Percentiles rank a stretch among this genome's conserved stretches.
Evolutionary conservation across 1,284 basidiomycete species (phyloP).

Genomic region (Vanrija pseudolonga): DNA sequence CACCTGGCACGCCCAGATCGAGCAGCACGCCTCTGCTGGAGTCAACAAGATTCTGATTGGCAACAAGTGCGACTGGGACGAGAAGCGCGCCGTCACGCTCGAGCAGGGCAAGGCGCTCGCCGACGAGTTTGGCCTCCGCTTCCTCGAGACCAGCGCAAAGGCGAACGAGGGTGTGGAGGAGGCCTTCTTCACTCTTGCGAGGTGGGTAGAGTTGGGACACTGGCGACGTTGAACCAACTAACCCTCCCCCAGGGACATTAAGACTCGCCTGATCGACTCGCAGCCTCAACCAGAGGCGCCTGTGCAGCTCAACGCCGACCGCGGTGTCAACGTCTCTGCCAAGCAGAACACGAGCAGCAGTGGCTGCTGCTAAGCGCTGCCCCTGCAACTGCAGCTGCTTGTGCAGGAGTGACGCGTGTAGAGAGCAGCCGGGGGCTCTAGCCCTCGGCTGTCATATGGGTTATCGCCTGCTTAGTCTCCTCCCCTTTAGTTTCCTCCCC

Average conservation of each 20-base stretch:
- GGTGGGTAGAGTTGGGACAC: conserved; percentile 59
- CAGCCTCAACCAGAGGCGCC: conserved; percentile 63
- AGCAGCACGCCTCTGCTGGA: conserved; percentile 97
- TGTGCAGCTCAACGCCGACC: conserved; percentile 31
- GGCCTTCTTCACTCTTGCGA: conserved; percentile 94
- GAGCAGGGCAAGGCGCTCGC: conserved; percentile 68
- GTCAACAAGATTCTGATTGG: conserved; percentile 99
- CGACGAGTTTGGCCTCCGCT: conserved; percentile 80
- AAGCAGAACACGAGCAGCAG: conserved; percentile 27
- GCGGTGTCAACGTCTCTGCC: conserved; percentile 40
- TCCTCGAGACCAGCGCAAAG: conserved; percentile 98
- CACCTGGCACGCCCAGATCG: conserved; percentile 97
- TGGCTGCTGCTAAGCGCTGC: conserved; percentile 38
- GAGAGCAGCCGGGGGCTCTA: background rate
- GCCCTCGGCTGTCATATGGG: background rate
- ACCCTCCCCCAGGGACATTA: conserved; percentile 71
- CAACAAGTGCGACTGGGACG: conserved; percentile 98
- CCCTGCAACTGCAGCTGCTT: background rate
- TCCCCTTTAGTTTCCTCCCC: background rate
- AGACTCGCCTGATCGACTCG: conserved; percentile 92
- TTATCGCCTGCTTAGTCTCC: background rate
- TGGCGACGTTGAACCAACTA: background rate
- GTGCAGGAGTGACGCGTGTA: background rate
- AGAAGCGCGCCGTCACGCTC: conserved; percentile 84
- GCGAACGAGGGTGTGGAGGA: conserved; percentile 97